A percentile compares a stretch with the other conserved stretches of the same genome.
phyloP scores from a whole-genome alignment of 2,329 filamentous ascomycete genomes.

The Hymenoscyphus occultus region DNA sequence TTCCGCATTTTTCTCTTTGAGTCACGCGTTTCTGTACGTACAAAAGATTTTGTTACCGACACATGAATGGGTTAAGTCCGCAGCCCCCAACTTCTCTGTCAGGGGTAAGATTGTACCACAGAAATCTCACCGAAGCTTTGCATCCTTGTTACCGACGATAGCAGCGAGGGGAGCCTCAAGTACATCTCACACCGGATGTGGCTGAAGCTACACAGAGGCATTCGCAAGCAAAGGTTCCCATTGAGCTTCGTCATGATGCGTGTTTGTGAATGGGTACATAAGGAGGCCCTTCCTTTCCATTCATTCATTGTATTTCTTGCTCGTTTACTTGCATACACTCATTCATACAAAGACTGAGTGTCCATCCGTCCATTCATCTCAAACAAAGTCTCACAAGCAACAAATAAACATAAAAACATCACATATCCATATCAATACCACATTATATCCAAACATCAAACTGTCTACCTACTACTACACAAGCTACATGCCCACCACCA shows the following conservation, averaged over 20 bases:
- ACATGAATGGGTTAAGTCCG: too few species aligned
- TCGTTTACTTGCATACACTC: slow-evolving; percentile 2
- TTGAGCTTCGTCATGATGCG: background rate
- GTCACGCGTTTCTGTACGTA: background rate
- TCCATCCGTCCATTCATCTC: background rate
- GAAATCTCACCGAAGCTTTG: background rate
- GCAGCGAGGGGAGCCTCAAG: background rate
- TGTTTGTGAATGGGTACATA: background rate
- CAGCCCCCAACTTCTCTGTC: background rate
- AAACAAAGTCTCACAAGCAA: background rate
- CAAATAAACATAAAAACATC: background rate
- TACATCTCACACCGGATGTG: background rate
- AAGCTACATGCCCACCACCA: background rate
- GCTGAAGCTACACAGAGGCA: background rate
- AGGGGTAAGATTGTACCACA: background rate
- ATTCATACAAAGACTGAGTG: slow-evolving; percentile 4
- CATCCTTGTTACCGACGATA: background rate
- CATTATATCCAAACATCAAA: background rate
- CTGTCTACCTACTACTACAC: background rate
- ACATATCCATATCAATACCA: background rate
- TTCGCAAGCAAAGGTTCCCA: background rate
- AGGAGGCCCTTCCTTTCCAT: background rate
- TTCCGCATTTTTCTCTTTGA: background rate
- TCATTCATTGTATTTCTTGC: background rate
- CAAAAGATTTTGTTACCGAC: background rate